Percentiles rank a stretch among this genome's conserved stretches.
phyloP scores from a whole-genome alignment of 441 rosid genomes.

The Erodium moschatum region DNA sequence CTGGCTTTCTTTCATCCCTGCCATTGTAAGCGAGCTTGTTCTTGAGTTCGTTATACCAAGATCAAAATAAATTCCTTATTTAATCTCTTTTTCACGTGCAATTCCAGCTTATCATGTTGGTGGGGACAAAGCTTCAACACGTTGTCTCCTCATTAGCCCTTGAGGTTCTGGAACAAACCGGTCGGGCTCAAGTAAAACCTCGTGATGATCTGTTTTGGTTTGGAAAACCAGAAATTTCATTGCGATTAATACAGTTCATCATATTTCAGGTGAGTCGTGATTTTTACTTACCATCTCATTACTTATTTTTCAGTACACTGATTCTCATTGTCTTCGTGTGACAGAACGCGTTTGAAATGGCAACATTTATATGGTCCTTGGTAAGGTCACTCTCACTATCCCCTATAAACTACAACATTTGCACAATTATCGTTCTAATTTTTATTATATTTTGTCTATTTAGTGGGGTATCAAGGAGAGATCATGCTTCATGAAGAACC shows the following conservation, averaged over 20 bases:
- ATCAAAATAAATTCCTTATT: not conserved
- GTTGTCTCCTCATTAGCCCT: constrained; percentile 84
- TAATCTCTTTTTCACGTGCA: not conserved
- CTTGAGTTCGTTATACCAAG: constrained; percentile 4
- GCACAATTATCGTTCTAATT: constrained; percentile 35
- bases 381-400: constrained; percentile 32
- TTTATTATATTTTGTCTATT: not conserved
- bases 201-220: constrained; percentile 91
- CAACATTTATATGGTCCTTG: constrained; percentile 88
- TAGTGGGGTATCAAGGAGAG: constrained; percentile 82
- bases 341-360: constrained; percentile 98
- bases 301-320: not conserved
- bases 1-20: constrained; percentile 94
- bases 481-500: constrained; percentile 91
- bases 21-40: constrained; percentile 48
- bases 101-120: constrained; percentile 71
- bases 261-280: constrained; percentile 59
- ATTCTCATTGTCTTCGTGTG: constrained; percentile 13
- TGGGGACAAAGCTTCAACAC: constrained; percentile 87
- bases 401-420: constrained; percentile 44
- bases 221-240: constrained; percentile 70
- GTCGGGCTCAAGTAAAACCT: constrained; percentile 76
- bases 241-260: constrained; percentile 70
- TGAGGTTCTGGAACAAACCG: constrained; percentile 64
- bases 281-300: not conserved